phyloP scores from a whole-genome alignment of 1,284 basidiomycete genomes.

The Cutaneotrichosporon daszewskae region DNA sequence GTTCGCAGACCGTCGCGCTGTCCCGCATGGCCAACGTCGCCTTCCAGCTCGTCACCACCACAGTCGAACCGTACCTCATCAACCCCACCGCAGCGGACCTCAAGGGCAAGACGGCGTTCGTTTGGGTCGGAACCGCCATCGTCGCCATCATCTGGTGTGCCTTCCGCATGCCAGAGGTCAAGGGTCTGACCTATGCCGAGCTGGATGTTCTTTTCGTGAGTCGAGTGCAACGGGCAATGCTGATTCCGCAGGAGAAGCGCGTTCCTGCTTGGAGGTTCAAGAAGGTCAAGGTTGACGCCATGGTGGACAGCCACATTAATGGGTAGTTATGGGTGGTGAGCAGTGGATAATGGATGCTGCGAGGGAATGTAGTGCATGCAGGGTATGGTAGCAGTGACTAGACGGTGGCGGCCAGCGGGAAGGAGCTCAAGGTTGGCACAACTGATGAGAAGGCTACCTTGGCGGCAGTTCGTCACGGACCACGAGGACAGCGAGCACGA shows the following conservation, averaged over 20 bases:
- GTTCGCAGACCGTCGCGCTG: slow-evolving; percentile 50
- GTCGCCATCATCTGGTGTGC: slow-evolving; percentile 5
- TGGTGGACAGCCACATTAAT: no score
- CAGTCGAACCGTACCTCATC: slow-evolving; percentile 36
- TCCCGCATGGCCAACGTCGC: slow-evolving; percentile 44
- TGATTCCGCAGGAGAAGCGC: slow-evolving; percentile 20
- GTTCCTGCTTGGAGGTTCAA: slow-evolving; percentile 30
- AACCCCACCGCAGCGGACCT: slow-evolving; percentile 24
- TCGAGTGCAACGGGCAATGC: no score
- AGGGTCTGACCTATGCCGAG: slow-evolving; percentile 27
- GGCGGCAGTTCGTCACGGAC: no score
- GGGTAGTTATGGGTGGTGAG: no score
- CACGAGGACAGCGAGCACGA: no score
- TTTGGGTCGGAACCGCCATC: slow-evolving; percentile 6
- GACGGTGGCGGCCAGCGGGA: not conserved
- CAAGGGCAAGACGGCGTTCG: slow-evolving; percentile 17
- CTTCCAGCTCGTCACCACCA: slow-evolving; percentile 12
- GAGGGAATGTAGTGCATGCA: no score
- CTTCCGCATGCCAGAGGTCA: slow-evolving; percentile 24
- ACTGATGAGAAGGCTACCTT: no score
- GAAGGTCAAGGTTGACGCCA: slow-evolving; percentile 12
- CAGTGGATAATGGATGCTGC: no score
- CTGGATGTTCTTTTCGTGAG: slow-evolving; percentile 34
- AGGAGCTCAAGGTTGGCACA: no score
- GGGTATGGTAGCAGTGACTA: no score